Evolutionary conservation across 106 monocot species (phyloP).

Genomic region (Ottelia alismoides): DNA sequence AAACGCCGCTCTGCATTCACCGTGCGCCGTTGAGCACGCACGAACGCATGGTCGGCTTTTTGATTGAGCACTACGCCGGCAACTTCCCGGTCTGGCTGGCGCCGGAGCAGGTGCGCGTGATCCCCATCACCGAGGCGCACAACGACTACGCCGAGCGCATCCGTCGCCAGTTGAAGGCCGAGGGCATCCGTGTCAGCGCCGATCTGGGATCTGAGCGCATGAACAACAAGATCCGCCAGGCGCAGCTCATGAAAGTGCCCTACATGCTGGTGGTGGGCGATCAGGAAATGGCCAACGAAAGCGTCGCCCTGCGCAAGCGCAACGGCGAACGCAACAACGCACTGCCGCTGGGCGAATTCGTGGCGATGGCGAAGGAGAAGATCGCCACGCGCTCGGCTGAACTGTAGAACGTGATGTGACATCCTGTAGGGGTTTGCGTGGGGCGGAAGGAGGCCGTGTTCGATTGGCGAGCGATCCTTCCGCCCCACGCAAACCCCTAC

Average conservation of each 20-base stretch:
- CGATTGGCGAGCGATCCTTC: too few relatives aligned
- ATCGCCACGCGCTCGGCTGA: too few relatives aligned
- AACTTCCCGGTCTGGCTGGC: background rate
- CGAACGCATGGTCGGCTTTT: background rate
- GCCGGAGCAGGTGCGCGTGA: background rate
- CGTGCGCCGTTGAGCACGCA: background rate
- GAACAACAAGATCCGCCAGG: background rate
- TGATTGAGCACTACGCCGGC: background rate
- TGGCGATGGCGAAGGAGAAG: too few relatives aligned
- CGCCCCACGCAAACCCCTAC: too few relatives aligned
- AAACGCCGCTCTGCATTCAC: background rate
- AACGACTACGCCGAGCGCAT: background rate
- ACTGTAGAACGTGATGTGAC: too few relatives aligned
- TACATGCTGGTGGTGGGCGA: background rate
- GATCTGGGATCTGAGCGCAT: background rate
- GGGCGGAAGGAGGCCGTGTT: too few relatives aligned
- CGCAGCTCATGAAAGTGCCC: background rate
- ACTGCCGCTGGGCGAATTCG: too few relatives aligned
- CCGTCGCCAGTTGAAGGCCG: background rate
- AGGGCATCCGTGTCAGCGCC: background rate
- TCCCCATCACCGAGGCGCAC: too few relatives aligned
- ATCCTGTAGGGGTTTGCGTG: too few relatives aligned
- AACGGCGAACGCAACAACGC: too few relatives aligned
- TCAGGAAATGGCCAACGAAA: background rate
- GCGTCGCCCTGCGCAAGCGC: background rate